These are phyloP conservation scores for Aspergillus heteromorphus DNA, from an alignment of 495 filamentous ascomycete species.

Conservation along the genomic window DNA sequence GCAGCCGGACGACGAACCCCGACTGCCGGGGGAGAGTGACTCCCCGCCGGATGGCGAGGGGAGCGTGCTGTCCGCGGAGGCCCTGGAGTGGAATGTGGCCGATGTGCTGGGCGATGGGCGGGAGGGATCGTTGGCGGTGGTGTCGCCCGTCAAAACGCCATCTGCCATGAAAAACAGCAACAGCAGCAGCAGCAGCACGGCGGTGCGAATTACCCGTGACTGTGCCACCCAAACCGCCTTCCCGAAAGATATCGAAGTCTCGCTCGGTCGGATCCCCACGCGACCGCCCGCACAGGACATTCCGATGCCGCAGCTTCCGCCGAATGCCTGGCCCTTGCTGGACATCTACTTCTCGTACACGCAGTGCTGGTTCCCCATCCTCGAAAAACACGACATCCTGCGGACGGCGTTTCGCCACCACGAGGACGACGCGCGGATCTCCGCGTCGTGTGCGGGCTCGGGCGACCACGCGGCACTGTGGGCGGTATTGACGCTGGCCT, in stretches of 20 bases:
- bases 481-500: conserved; percentile 52
- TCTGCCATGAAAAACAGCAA: conserved; percentile 14
- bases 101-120: conserved; percentile 21
- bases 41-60: conserved; percentile 33
- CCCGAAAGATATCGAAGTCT: not conserved
- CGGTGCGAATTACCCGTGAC: conserved; percentile 19
- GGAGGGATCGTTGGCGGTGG: conserved; percentile 18
- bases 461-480: conserved; percentile 60
- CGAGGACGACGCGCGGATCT: conserved; percentile 30
- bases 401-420: conserved; percentile 43
- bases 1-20: conserved; percentile 34
- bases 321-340: conserved; percentile 53
- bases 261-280: not conserved
- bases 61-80: conserved; percentile 30
- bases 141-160: conserved; percentile 30
- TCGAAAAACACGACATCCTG: conserved; percentile 62
- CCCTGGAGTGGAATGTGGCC: conserved; percentile 36
- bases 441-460: conserved; percentile 28
- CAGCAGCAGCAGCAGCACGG: no score
- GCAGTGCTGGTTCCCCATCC: conserved; percentile 67
- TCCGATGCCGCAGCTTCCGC: conserved; percentile 27
- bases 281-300: not conserved
- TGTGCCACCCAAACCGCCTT: conserved; percentile 22
- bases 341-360: conserved; percentile 73
- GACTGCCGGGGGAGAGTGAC: conserved; percentile 23